Conservation (phyloP, 805 yeast species). For the Metschnikowia peoriensis region DNA sequence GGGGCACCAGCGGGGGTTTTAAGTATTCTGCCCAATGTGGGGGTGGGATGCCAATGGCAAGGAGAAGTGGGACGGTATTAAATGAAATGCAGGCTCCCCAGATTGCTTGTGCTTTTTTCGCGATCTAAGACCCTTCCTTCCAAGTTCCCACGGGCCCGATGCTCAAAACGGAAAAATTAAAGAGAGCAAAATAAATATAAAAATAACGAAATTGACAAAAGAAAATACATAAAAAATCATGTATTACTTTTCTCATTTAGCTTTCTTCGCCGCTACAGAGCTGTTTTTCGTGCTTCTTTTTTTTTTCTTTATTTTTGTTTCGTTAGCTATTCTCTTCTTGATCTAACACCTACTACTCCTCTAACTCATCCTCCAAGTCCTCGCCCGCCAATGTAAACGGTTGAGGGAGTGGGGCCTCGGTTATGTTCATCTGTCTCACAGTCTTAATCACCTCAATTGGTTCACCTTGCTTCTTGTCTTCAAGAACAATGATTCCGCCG, state of each 20-base stretch:
- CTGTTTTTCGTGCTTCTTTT: neutral
- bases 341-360: neutral
- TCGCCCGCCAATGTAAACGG: conserved; percentile 63
- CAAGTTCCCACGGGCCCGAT: neutral
- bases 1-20: no score
- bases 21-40: neutral
- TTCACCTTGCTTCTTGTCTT: conserved; percentile 61
- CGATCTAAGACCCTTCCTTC: neutral
- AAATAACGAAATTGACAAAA: no score
- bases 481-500: conserved; percentile 70
- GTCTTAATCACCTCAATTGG: conserved; percentile 73
- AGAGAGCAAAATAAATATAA: neutral
- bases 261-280: neutral
- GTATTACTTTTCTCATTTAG: no score
- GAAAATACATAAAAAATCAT: no score
- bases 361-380: conserved; percentile 43
- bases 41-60: neutral
- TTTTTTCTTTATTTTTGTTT: neutral
- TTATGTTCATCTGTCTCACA: conserved; percentile 70
- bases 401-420: conserved; percentile 72
- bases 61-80: neutral
- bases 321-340: neutral
- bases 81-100: neutral
- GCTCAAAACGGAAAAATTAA: neutral
- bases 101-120: conserved; percentile 2